Evolutionary conservation across 2,329 filamentous ascomycete species (phyloP).

Genomic region (Fusarium staphyleae): DNA sequence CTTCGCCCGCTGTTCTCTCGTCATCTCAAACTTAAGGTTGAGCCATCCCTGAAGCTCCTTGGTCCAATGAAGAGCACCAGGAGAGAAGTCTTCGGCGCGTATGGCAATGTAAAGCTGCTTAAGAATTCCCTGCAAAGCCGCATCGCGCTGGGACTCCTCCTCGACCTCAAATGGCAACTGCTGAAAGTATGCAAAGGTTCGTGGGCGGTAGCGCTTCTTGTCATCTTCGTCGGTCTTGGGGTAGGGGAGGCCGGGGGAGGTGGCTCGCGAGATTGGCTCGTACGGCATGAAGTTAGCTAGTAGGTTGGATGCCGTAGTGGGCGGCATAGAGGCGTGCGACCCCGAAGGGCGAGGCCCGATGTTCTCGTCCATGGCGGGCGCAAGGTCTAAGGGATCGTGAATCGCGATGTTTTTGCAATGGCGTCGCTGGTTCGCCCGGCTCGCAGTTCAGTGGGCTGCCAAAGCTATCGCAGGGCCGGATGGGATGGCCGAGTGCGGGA

Average conservation of each 20-base stretch:
- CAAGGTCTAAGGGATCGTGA: not conserved
- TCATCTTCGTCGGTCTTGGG: conserved; percentile 58
- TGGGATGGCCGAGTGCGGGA: conserved; percentile 25
- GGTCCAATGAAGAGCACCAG: conserved; percentile 95
- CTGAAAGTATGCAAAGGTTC: conserved; percentile 92
- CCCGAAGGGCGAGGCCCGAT: conserved; percentile 46
- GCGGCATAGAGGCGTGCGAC: conserved; percentile 42
- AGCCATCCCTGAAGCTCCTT: conserved; percentile 95
- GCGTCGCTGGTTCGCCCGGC: conserved; percentile 21
- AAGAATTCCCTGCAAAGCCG: conserved; percentile 83
- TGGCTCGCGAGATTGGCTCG: conserved; percentile 82
- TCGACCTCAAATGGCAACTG: conserved; percentile 91
- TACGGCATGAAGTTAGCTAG: conserved; percentile 53
- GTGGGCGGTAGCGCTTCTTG: conserved; percentile 76
- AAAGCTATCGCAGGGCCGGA: conserved; percentile 22
- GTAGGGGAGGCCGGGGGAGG: conserved; percentile 76
- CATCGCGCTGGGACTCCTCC: conserved; percentile 77
- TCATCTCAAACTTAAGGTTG: conserved; percentile 95
- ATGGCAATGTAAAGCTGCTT: conserved; percentile 93
- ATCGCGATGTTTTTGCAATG: conserved; percentile 7
- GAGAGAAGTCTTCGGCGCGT: conserved; percentile 90
- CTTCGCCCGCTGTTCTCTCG: conserved; percentile 79
- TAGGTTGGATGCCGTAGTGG: conserved; percentile 45
- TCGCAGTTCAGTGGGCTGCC: conserved; percentile 14
- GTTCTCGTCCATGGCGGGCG: conserved; percentile 50